Evolutionary conservation across 2,329 filamentous ascomycete genomes (phyloP), one percentile per base, ranked within the genome.

Genomic region (Hymenoscyphus scutula): DNA sequence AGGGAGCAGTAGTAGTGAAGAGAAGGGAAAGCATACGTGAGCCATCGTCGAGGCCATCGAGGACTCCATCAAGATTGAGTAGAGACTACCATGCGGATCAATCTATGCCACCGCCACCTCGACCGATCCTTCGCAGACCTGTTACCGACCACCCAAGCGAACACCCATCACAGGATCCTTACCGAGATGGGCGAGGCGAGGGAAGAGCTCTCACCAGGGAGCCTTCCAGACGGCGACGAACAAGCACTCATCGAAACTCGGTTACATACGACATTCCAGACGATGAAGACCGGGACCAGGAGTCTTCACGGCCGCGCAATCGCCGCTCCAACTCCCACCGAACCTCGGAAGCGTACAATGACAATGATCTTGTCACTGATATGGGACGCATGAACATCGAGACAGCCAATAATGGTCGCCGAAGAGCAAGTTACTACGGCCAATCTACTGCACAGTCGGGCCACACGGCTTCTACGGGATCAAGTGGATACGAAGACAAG

Each of bases 401-500:
- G 45, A 30, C 69, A 11, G 68, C 69, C 23, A 72, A 69, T 38
- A 69, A 67, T 38, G 61, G 68, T 8, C 67, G 67, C 15, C 19
- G 15, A 10, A 76, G 63, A 81, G 55, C 68, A 45, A 73, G 70
- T 34, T 72, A 67, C 25, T 73, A 72, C 60, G 70, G 68, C 17
- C 67, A 68, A 56, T 62, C 67, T 53, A 58, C 61, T 19, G 58
- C 56, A 34, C 60, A 34, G 6, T 60, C 29, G 23, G 34, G 53
- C 13, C 53, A 60, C n/a, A 8, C 32, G 41, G 11, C 19, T 38
- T 63, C 58, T 8, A 56, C 62, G 29, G 58, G 45, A 29, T 60
- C 62, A 2, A 67, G 61, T 62, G 80, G 75, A 62, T 78, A 80
- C 58, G 76, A 79, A 60, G 77, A 78, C 29, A 78, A 83, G 65